phyloP scores from a whole-genome alignment of 768 basidiomycete species.

The Boletellus ananiceps region DNA sequence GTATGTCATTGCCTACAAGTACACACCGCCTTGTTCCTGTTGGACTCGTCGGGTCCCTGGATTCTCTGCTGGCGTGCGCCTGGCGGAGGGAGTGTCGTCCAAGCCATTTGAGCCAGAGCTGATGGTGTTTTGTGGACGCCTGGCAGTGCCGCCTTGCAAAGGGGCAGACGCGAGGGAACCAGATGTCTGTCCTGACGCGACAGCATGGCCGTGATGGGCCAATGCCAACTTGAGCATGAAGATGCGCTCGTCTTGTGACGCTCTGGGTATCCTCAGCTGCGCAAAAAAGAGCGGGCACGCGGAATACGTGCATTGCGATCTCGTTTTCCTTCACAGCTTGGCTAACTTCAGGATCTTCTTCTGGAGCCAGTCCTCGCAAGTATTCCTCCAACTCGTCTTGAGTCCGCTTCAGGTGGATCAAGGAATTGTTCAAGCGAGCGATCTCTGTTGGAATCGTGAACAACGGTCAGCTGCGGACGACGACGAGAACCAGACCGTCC shows the following conservation, averaged over 20 bases:
- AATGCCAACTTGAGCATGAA: constrained; percentile 63
- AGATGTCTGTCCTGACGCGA: constrained; percentile 28
- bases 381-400: constrained; percentile 53
- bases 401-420: constrained; percentile 57
- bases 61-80: neutral
- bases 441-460: constrained; percentile 50
- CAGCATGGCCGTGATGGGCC: constrained; percentile 51
- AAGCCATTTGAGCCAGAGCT: constrained; percentile 14
- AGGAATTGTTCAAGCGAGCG: constrained; percentile 65
- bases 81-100: constrained; percentile 2
- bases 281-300: constrained; percentile 28
- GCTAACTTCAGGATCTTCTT: constrained; percentile 52
- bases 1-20: constrained; percentile 21
- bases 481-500: constrained; percentile 48
- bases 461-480: neutral
- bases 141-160: neutral
- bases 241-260: constrained; percentile 75
- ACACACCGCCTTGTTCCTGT: constrained; percentile 19
- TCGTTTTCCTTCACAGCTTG: constrained; percentile 70
- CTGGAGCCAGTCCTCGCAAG: constrained; percentile 33
- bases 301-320: constrained; percentile 51
- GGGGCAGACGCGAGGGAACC: neutral
- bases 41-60: neutral
- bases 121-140: constrained; percentile 2
- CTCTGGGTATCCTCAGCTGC: constrained; percentile 40